Evolutionary conservation across 2,329 filamentous ascomycete genomes (phyloP), one percentile per base, ranked within the genome.

Genomic region (Sarocladiaceae sp.): DNA sequence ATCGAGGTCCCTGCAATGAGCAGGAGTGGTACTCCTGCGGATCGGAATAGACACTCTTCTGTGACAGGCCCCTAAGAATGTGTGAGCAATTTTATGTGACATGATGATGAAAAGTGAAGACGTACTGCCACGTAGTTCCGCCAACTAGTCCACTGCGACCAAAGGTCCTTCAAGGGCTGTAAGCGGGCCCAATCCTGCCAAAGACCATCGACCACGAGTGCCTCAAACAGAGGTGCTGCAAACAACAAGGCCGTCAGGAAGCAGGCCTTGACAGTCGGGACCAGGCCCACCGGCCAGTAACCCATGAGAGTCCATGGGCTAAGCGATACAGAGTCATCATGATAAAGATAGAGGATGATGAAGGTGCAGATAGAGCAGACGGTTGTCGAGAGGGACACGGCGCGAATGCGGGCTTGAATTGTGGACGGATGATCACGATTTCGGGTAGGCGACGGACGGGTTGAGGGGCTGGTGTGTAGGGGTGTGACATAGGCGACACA

Each of bases 11-110:
- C 79, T 18, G 90, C 84, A 48, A 91, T 74, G 26, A 97, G 73
- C 63, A 97, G 86, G 11, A 97, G 77, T 2, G 93, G 88, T 35
- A 97, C 79, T 50, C 92, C 85, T 58, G 91, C 83, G 3, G 90
- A 90, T 63, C 94, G 88, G 76, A 97, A 99, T 61, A 97, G 87
- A 55, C 96, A 75, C 70, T 99, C 94, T 72, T 99, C 94, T 11
- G 91, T 96, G 52, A 94, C 73, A 1, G 94, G 92, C 31, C 90
- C 91, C 86, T 88, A 57, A 33, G 29, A 36, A 7, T 6, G 11
- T 40, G 18, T 11, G 18, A 23, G 28, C 42, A 25, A 52, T n/a
- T 17, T 2, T 15, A 53, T 5, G 31, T 20, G 10, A 22, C 18
- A 13, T 20, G 7, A 17, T 7, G 26, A 29, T 23, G 12, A 8